Evolutionary conservation across 495 filamentous ascomycete species (phyloP).

Genomic region (Physcia stellaris): DNA sequence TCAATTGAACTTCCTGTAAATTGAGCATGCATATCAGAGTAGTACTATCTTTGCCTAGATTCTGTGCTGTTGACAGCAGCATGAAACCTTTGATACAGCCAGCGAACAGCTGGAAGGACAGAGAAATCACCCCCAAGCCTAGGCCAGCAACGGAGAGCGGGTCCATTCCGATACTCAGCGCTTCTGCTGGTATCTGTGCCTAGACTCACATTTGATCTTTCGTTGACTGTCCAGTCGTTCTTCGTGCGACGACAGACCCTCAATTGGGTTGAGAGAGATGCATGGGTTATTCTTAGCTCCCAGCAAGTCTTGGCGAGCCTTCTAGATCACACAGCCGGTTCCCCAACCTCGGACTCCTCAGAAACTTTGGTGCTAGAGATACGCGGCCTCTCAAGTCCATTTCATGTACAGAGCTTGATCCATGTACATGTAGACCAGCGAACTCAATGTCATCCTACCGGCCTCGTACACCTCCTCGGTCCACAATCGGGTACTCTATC

Average conservation of each 20-base stretch:
- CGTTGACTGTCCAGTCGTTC: no score
- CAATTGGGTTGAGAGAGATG: not conserved
- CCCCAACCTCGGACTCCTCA: no score
- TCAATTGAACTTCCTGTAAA: slow-evolving; percentile 9
- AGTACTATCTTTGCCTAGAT: slow-evolving; percentile 13
- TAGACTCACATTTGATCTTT: no score
- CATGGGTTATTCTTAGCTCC: no score
- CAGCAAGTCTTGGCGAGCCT: no score
- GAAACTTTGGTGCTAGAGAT: no score
- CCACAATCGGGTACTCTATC: slow-evolving; percentile 1
- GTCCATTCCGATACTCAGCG: no score
- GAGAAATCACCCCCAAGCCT: not conserved
- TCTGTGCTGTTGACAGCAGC: slow-evolving; percentile 13
- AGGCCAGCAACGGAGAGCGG: slow-evolving; percentile 1
- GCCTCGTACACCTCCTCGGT: slow-evolving; percentile 1
- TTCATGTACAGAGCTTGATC: no score
- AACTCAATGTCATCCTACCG: slow-evolving; percentile 6
- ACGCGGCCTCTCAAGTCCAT: no score
- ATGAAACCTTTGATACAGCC: no score
- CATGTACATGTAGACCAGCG: not conserved
- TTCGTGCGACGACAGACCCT: not conserved
- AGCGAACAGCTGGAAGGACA: slow-evolving; percentile 10
- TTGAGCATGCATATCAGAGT: slow-evolving; percentile 7
- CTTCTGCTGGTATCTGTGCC: no score
- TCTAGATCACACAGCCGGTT: no score